A percentile compares a stretch with the other conserved stretches of the same genome.
These are phyloP conservation scores for Botryotinia narcissicola DNA, from an alignment of 2,329 filamentous ascomycete species.

Conservation along the genomic window DNA sequence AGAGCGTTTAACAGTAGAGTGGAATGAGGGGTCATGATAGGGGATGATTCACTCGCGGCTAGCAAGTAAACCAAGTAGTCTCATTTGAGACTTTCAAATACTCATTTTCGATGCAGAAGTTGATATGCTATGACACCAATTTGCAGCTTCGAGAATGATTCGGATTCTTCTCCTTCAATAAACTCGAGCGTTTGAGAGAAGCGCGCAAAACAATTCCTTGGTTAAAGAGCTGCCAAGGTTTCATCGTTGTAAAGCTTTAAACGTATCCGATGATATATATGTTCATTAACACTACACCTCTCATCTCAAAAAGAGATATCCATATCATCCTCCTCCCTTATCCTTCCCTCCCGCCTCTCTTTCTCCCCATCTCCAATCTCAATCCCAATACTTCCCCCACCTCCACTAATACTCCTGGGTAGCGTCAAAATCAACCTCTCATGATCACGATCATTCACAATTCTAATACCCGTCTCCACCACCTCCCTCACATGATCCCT, in stretches of 20 bases:
- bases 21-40: not conserved
- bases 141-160: too few species aligned
- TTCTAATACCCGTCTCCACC: not conserved
- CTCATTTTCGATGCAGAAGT: too few species aligned
- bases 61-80: not conserved
- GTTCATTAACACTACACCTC: not conserved
- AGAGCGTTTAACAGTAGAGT: too few species aligned
- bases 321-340: not conserved
- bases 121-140: too few species aligned
- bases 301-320: not conserved
- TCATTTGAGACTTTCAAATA: too few species aligned
- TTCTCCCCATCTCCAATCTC: not conserved
- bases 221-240: not conserved
- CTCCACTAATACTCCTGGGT: not conserved
- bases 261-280: not conserved
- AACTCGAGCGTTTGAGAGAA: not conserved
- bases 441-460: not conserved
- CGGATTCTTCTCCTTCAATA: not conserved
- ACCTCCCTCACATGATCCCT: slow-evolving; percentile 12
- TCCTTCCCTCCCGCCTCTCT: not conserved
- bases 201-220: not conserved
- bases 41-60: not conserved
- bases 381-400: not conserved
- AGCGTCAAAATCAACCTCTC: not conserved
- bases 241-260: rapidly evolving